Percentiles rank a stretch among this genome's conserved stretches.
Evolutionary conservation across 805 yeast species (phyloP).

Genomic region (Saccharomyces mikatae): DNA sequence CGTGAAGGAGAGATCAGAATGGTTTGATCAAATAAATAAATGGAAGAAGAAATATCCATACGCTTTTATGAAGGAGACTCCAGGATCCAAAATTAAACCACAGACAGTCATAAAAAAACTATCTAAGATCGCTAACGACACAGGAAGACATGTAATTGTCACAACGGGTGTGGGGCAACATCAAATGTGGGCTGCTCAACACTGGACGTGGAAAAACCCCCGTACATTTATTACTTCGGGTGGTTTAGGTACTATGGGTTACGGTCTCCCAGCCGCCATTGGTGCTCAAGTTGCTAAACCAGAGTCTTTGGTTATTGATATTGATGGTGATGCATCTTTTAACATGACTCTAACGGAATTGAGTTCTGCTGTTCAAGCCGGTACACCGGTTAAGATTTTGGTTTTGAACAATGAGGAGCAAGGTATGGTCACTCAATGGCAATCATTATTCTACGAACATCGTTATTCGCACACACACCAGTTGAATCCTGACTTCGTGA

Average conservation of each 20-base stretch:
- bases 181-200: constrained; percentile 99
- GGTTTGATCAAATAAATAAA: constrained; percentile 65
- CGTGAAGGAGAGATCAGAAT: constrained; percentile 62
- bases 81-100: constrained; percentile 77
- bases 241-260: constrained; percentile 98
- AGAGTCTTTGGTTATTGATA: constrained; percentile 88
- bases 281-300: constrained; percentile 97
- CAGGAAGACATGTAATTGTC: constrained; percentile 66
- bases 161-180: constrained; percentile 99
- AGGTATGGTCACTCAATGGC: constrained; percentile 99
- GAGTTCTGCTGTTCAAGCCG: constrained; percentile 89
- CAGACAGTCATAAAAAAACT: constrained; percentile 82
- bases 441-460: constrained; percentile 91
- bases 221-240: constrained; percentile 96
- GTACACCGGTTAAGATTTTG: constrained; percentile 81
- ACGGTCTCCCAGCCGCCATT: constrained; percentile 93
- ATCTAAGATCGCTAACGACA: constrained; percentile 53
- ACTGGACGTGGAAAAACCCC: constrained; percentile 88
- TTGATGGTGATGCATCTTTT: constrained; percentile 99
- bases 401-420: constrained; percentile 96
- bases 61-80: constrained; percentile 70
- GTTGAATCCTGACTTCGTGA: constrained; percentile 85
- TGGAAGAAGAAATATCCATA: constrained; percentile 90
- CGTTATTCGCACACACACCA: constrained; percentile 98
- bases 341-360: constrained; percentile 94